Percentiles rank a stretch among this genome's conserved stretches.
These are phyloP conservation scores for Caloboletus firmus DNA, from an alignment of 1,284 basidiomycete species.

Conservation along the genomic window DNA sequence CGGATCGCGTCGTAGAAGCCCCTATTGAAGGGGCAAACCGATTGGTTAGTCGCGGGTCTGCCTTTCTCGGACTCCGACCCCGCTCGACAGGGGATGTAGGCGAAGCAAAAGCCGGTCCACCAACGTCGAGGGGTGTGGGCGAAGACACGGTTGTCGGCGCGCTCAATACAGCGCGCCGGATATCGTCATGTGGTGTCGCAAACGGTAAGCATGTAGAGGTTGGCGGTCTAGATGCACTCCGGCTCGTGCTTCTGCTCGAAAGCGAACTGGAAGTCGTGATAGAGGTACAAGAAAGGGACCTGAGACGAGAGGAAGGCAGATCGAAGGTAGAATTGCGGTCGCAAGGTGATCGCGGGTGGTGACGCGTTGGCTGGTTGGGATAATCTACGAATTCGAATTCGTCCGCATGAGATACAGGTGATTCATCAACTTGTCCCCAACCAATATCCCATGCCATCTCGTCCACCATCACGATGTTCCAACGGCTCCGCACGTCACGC, in stretches of 20 bases:
- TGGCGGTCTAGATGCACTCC: conserved; percentile 30
- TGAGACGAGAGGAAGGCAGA: conserved; percentile 20
- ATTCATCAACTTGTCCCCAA: conserved; percentile 52
- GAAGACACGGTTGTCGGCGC: conserved; percentile 27
- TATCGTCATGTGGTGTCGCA: conserved; percentile 17
- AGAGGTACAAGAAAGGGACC: conserved; percentile 47
- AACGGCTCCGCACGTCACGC: conserved; percentile 55
- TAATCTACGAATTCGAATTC: conserved; percentile 32
- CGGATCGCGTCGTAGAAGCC: conserved; percentile 30
- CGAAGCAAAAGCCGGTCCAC: conserved; percentile 34
- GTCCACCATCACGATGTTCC: conserved; percentile 75
- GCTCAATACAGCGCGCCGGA: conserved; percentile 15
- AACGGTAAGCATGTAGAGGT: conserved; percentile 19
- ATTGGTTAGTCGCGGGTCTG: conserved; percentile 38
- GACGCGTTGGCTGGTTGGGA: conserved; percentile 10
- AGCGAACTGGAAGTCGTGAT: conserved; percentile 35
- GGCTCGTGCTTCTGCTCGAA: conserved; percentile 36
- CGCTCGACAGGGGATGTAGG: conserved; percentile 36
- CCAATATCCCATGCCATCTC: conserved; percentile 80
- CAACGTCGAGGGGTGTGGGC: conserved; percentile 26
- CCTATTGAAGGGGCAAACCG: conserved; percentile 28
- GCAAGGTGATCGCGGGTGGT: conserved; percentile 17
- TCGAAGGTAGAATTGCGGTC: conserved; percentile 3
- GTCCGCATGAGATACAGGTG: conserved; percentile 31
- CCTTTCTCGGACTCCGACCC: conserved; percentile 41